phyloP scores from a whole-genome alignment of 371 early-diverging fungal species.

The Apophysomyces trapeziformis region DNA sequence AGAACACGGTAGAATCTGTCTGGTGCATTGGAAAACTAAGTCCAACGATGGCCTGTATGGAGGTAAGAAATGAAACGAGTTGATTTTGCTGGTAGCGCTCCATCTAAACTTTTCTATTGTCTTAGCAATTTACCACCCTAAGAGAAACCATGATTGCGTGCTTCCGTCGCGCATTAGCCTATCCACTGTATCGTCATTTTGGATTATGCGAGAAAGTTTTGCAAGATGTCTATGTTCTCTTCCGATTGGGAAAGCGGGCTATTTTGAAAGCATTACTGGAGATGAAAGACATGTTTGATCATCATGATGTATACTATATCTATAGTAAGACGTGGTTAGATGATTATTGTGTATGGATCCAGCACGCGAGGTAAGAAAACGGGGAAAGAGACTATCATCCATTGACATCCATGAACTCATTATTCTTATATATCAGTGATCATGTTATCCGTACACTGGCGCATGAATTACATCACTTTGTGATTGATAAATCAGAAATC shows the following conservation, averaged over 20 bases:
- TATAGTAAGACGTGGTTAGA: slow-evolving; percentile 88
- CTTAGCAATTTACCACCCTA: slow-evolving; percentile 68
- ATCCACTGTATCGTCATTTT: slow-evolving; percentile 86
- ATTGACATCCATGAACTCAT: too few relatives aligned
- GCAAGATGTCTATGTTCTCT: slow-evolving; percentile 82
- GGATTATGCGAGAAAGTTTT: slow-evolving; percentile 69
- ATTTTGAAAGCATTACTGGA: slow-evolving; percentile 81
- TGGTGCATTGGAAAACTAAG: slow-evolving; percentile 91
- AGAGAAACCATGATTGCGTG: slow-evolving; percentile 64
- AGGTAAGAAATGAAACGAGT: too few relatives aligned
- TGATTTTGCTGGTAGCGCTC: not conserved
- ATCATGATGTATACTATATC: slow-evolving; percentile 86
- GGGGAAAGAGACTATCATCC: too few relatives aligned
- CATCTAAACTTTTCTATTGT: not conserved
- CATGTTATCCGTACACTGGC: slow-evolving; percentile 73
- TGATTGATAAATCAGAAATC: slow-evolving; percentile 65
- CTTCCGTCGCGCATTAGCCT: slow-evolving; percentile 80
- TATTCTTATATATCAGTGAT: slow-evolving; percentile 50
- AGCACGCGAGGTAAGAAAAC: slow-evolving; percentile 61
- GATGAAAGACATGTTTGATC: slow-evolving; percentile 78
- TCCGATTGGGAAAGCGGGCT: slow-evolving; percentile 83
- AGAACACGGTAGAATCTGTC: slow-evolving; percentile 85
- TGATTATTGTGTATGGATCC: slow-evolving; percentile 98
- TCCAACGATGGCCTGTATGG: slow-evolving; percentile 81
- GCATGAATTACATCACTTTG: slow-evolving; percentile 76